Evolutionary conservation across 257 asterid genomes (phyloP), one percentile per base, ranked within the genome.

Genomic region (Gentiana macrophylla): DNA sequence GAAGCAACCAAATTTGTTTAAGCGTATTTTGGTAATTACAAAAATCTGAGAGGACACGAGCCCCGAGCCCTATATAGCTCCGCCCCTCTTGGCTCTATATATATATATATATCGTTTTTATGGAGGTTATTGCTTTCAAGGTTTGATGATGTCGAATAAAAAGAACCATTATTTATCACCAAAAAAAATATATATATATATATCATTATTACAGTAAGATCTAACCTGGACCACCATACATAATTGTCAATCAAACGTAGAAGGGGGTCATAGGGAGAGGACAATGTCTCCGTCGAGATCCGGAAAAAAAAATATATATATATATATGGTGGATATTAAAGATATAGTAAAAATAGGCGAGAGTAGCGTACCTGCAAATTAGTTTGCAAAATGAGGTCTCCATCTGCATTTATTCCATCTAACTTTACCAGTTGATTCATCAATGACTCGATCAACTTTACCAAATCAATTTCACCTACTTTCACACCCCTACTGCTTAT

Each of bases 391-490:
- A 86, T 80, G 70, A 80, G 82, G 71, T 84, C 92, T 35, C 86
- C 89, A 49, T 84, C 95, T 9, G 74, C 91, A 38, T 53, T 49
- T 60, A 90, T 69, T 34, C 68, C 86, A 70, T 90, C 98, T 76
- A 90, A 70, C 53, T 72, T 84, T 24, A 90, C 66, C 65, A 86
- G 62, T 58, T 90, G 91, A 72, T 80, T 84, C 98, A 90, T 90
- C 79, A 90, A 68, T 61, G 65, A 51, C 57, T 86, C 98, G 52
- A 71, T 80, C 67, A 90, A 67, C 56, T 72, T 82, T 8, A 74
- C 69, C 1, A 86, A 51, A 56, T 79, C 86, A 61, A 76, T 82
- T 12, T 90, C 98, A 34, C 44, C 86, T 62, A 90, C 86, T 70
- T 80, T 84, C 61, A 68, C 86, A 4, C 97, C 96, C 61, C 74